phyloP scores from a whole-genome alignment of 768 basidiomycete species.

The Gautieria morchelliformis region DNA sequence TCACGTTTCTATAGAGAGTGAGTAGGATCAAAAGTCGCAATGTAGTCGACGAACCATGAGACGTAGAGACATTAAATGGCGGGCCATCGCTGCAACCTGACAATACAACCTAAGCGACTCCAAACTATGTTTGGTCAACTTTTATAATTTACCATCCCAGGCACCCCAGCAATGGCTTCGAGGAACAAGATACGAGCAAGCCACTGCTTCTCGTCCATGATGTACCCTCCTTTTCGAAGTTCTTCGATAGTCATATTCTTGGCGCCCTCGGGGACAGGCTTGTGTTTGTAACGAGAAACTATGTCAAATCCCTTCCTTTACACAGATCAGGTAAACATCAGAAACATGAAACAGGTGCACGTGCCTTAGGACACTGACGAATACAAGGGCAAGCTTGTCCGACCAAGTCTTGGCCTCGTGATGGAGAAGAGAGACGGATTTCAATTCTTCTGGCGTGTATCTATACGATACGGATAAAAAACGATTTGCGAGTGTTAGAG shows the following conservation, averaged over 20 bases:
- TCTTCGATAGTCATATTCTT: conserved; percentile 58
- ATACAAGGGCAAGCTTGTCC: conserved; percentile 62
- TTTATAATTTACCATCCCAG: conserved; percentile 61
- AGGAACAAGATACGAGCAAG: conserved; percentile 61
- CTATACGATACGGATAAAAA: neutral
- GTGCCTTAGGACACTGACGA: conserved; percentile 50
- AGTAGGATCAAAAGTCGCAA: neutral
- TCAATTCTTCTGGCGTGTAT: conserved; percentile 66
- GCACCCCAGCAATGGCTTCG: conserved; percentile 89
- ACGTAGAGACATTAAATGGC: conserved; percentile 83
- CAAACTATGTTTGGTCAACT: neutral
- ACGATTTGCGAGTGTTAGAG: neutral
- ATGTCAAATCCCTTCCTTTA: conserved; percentile 66
- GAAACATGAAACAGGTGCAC: conserved; percentile 5
- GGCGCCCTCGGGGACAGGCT: conserved; percentile 45
- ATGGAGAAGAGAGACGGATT: conserved; percentile 66
- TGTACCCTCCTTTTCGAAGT: conserved; percentile 62
- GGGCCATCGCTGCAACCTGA: conserved; percentile 60
- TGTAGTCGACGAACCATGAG: conserved; percentile 52
- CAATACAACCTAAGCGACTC: neutral
- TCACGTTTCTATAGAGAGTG: conserved; percentile 32
- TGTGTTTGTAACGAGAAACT: conserved; percentile 79
- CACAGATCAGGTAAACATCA: neutral
- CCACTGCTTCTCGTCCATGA: conserved; percentile 73
- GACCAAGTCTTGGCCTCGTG: conserved; percentile 50